phyloP scores from a whole-genome alignment of 176 grass and related monocot species.

The Pharus latifolius region DNA sequence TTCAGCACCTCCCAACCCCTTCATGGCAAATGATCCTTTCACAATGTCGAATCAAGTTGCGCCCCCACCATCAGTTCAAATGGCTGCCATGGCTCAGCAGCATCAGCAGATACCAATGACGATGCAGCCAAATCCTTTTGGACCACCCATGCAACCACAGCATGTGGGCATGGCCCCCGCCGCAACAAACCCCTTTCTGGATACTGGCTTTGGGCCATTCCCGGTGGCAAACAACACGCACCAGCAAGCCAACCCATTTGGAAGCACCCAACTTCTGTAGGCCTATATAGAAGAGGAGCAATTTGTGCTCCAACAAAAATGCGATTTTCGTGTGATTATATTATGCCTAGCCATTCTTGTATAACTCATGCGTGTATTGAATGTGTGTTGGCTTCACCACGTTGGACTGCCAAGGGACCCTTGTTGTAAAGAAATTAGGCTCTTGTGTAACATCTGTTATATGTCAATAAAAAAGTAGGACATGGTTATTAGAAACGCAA shows the following conservation, averaged over 20 bases:
- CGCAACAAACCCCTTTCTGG: conserved; percentile 52
- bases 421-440: conserved; percentile 59
- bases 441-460: conserved; percentile 16
- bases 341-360: conserved; percentile 37
- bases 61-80: conserved; percentile 75
- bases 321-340: conserved; percentile 62
- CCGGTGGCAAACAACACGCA: conserved; percentile 37
- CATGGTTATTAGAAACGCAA: neutral
- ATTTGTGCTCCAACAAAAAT: conserved; percentile 21
- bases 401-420: conserved; percentile 30
- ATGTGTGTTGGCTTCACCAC: conserved; percentile 34
- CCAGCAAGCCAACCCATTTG: conserved; percentile 60
- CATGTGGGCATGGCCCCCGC: conserved; percentile 16
- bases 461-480: conserved; percentile 40
- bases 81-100: conserved; percentile 71
- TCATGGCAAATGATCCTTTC: conserved; percentile 73
- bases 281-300: conserved; percentile 19
- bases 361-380: conserved; percentile 15
- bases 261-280: conserved; percentile 42
- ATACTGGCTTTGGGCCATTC: conserved; percentile 54
- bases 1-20: conserved; percentile 63
- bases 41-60: conserved; percentile 63
- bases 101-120: conserved; percentile 57
- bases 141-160: conserved; percentile 38
- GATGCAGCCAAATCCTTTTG: conserved; percentile 56